These are phyloP conservation scores for Entophlyctis helioformis DNA, from an alignment of 192 early-diverging fungal species.

Conservation along the genomic window DNA sequence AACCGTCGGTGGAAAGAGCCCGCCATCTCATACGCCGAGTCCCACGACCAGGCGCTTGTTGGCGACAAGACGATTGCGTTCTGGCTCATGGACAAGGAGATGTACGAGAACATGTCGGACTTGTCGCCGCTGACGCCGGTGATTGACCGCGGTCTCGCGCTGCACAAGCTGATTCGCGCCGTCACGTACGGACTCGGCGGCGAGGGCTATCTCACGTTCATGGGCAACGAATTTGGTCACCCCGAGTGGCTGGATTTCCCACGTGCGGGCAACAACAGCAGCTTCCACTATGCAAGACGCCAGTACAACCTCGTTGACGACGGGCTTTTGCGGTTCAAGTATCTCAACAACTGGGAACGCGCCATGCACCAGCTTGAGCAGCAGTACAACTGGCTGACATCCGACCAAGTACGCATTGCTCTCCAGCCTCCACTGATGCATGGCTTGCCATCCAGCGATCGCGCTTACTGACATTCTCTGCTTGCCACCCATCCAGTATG, in stretches of 20 bases:
- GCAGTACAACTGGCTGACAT: slow-evolving; percentile 55
- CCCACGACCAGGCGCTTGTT: slow-evolving; percentile 95
- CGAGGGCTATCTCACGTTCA: slow-evolving; percentile 93
- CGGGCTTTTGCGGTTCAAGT: slow-evolving; percentile 77
- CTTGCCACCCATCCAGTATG: slow-evolving; percentile 54
- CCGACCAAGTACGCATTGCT: slow-evolving; percentile 30
- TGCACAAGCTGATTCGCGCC: slow-evolving; percentile 92
- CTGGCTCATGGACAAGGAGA: slow-evolving; percentile 99
- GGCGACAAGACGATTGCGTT: slow-evolving; percentile 98
- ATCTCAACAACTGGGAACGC: slow-evolving; percentile 79
- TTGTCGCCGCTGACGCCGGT: slow-evolving; percentile 67
- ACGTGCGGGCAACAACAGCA: slow-evolving; percentile 77
- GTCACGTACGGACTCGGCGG: slow-evolving; percentile 85
- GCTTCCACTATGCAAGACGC: slow-evolving; percentile 87
- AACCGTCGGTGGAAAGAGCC: slow-evolving; percentile 87
- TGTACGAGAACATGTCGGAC: slow-evolving; percentile 93
- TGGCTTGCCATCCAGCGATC: too few relatives aligned
- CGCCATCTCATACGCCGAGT: slow-evolving; percentile 91
- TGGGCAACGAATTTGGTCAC: slow-evolving; percentile 98
- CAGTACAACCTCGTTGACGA: slow-evolving; percentile 96
- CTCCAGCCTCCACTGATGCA: too few relatives aligned
- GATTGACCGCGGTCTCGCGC: slow-evolving; percentile 84
- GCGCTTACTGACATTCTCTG: too few relatives aligned
- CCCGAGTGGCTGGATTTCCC: slow-evolving; percentile 99
- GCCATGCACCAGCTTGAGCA: slow-evolving; percentile 73